These are phyloP conservation scores for Coix lacrymajobi DNA, from an alignment of 176 grass and related monocot genomes.

Conservation along the genomic window DNA sequence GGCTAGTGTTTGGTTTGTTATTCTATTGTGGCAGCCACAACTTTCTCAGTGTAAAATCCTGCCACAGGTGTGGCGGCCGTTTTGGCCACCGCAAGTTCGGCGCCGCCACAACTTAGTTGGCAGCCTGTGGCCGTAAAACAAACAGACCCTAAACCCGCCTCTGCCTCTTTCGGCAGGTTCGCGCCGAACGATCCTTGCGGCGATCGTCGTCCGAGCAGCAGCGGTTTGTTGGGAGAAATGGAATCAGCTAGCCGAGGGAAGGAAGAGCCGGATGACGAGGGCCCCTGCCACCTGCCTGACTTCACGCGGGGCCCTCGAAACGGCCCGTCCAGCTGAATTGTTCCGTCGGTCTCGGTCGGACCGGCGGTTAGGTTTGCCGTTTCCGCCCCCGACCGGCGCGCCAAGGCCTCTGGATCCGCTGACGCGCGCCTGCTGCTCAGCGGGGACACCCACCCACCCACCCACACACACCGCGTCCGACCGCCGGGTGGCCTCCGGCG, in stretches of 20 bases:
- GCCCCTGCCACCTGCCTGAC: background rate
- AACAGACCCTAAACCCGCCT: too few species aligned
- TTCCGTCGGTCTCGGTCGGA: background rate
- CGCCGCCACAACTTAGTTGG: too few species aligned
- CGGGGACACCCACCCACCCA: background rate
- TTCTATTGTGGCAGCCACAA: too few species aligned
- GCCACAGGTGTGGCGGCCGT: too few species aligned
- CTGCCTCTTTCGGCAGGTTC: too few species aligned
- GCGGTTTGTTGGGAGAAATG: background rate
- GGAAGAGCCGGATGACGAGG: background rate
- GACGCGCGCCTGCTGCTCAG: background rate
- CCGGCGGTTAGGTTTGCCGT: constrained; percentile 22
- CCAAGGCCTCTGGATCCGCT: constrained; percentile 4
- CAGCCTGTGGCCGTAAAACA: too few species aligned
- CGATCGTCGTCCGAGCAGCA: background rate
- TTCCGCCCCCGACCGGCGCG: constrained; percentile 13
- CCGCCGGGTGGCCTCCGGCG: background rate
- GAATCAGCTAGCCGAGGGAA: too few species aligned
- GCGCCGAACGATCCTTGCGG: too few species aligned
- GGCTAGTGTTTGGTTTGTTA: too few species aligned
- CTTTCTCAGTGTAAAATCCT: too few species aligned
- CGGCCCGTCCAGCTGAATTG: background rate
- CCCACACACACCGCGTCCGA: background rate
- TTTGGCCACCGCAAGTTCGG: too few species aligned
- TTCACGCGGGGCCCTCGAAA: background rate